Evolutionary conservation across 1,284 basidiomycete genomes (phyloP), one percentile per base, ranked within the genome.

Genomic region (Cryptococcus maquisensis): DNA sequence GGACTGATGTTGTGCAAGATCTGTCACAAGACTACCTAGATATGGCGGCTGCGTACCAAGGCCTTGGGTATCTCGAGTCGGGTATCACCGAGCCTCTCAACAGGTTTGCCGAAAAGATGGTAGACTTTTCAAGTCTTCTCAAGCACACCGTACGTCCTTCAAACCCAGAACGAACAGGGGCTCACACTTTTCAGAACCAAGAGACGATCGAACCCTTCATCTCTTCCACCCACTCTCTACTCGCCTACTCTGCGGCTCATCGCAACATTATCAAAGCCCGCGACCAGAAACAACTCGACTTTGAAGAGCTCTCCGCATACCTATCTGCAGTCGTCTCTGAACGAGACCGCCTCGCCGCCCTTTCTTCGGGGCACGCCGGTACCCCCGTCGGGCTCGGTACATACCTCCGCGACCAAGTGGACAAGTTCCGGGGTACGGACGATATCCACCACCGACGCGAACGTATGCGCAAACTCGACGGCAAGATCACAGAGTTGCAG

Each of bases 271-370:
- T 99, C 57, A 95, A 91, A 74, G 81, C 97, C 36, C 86, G 96
- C 45, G 96, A 98, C 74, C 92, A 98, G 77, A 98, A 98, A 75
- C 96, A 99, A 74, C 84, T 98, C 51, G 95, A 99, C 73, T 97
- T 98, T 64, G 95, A 99, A 76, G 95, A 98, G 70, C 83, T 98
- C 5, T 94, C 92, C 5, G 90, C 93, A 54, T 98, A 98, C 74
- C 81, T 99, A 6, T 90, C 90, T 2, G 88, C 87, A 7, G 85
- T 97, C 28, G 93, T 90, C 0, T 81, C 84, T 8, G 95, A 98
- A 77, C 86, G 95, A 12, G 96, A 98, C 72, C 81, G 95, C 39
- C 80, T 98, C 9, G 86, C 90, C 15, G 90, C 90, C 2, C 80
- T 93, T 47, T 88, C 86, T 67, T 85, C 83, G 5, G 73, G 78